Evolutionary conservation across 2,329 filamentous ascomycete species (phyloP).

Genomic region (Colletotrichum cordylinicola): DNA sequence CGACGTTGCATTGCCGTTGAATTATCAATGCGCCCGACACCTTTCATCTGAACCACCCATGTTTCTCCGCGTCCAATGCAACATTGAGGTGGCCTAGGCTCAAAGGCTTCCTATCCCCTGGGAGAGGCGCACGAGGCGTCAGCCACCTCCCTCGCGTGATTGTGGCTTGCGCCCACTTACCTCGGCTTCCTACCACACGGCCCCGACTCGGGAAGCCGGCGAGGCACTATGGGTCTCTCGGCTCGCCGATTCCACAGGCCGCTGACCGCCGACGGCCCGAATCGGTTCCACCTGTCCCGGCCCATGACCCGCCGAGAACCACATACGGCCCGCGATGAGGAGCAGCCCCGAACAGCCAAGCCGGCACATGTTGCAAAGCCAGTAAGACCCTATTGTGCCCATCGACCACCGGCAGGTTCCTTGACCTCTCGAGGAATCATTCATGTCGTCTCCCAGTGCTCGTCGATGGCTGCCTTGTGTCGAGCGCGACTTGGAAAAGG

Average conservation of each 20-base stretch:
- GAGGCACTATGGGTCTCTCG: not conserved
- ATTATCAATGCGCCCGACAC: not conserved
- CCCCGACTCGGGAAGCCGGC: not conserved
- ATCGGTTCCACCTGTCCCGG: not conserved
- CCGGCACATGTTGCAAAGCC: not conserved
- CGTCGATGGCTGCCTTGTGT: not conserved
- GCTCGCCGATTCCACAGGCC: not conserved
- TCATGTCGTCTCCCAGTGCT: not conserved
- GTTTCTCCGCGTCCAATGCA: not conserved
- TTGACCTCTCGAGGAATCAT: not conserved
- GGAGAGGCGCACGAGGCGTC: not conserved
- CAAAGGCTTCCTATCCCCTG: not conserved
- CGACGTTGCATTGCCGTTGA: conserved; percentile 6
- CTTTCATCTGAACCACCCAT: not conserved
- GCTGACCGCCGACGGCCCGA: not conserved
- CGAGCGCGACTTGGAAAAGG: not conserved
- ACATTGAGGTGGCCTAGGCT: not conserved
- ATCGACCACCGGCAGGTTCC: not conserved
- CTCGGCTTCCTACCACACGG: not conserved
- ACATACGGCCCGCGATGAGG: not conserved
- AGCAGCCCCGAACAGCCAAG: not conserved
- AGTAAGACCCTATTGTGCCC: not conserved
- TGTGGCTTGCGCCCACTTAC: not conserved
- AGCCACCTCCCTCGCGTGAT: not conserved
- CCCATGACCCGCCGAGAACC: not conserved